Conservation (phyloP, 1,284 basidiomycete genomes). For the Termitomyces sp. region DNA sequence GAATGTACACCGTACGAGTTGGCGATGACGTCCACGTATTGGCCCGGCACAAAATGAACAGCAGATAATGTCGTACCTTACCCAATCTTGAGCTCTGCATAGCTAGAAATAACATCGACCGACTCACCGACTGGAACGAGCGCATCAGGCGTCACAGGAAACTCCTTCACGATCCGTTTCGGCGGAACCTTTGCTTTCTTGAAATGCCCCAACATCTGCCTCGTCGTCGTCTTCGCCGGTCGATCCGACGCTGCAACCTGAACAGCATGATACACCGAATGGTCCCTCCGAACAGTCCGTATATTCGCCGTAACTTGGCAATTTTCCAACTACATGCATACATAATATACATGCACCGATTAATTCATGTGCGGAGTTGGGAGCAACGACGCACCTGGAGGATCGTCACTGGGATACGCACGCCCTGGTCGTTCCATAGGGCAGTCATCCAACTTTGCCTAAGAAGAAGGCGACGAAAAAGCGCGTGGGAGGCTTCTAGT, state of each 20-base stretch:
- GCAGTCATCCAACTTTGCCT: conserved; percentile 59
- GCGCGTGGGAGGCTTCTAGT: conserved; percentile 69
- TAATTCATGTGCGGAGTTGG: too few relatives aligned
- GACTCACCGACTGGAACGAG: conserved; percentile 80
- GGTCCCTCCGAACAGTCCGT: conserved; percentile 55
- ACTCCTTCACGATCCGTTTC: conserved; percentile 88
- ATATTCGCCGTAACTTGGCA: conserved; percentile 83
- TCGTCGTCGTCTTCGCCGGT: conserved; percentile 61
- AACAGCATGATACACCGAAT: conserved; percentile 77
- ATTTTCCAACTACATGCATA: conserved; percentile 73
- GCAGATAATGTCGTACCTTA: conserved; percentile 86
- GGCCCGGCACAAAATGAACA: conserved; percentile 95
- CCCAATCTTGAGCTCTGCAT: not conserved
- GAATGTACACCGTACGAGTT: conserved; percentile 68
- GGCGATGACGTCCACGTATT: conserved; percentile 91
- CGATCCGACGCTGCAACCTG: conserved; percentile 80
- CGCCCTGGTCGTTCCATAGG: conserved; percentile 89
- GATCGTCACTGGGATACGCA: conserved; percentile 86
- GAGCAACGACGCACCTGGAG: conserved; percentile 84
- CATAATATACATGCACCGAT: too few relatives aligned
- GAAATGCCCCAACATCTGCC: conserved; percentile 85
- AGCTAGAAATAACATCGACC: not conserved
- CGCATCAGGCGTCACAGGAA: conserved; percentile 84
- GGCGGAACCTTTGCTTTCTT: conserved; percentile 75
- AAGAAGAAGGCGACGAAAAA: conserved; percentile 67